Evolutionary conservation across 495 filamentous ascomycete species (phyloP), one percentile per base, ranked within the genome.

Genomic region (Darksidea phi): DNA sequence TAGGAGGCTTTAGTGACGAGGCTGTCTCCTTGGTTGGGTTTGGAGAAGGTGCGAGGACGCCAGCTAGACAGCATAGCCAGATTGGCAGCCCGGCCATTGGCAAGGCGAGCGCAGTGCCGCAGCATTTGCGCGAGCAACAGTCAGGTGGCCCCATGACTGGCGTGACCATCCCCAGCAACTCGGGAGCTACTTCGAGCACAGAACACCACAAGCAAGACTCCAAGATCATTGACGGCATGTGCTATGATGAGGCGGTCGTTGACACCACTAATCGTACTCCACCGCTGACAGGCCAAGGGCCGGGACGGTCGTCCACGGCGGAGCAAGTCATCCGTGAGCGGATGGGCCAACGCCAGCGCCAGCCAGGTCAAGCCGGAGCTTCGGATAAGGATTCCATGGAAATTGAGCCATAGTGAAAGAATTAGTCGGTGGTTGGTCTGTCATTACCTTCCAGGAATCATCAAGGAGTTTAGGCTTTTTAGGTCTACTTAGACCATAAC

Each of bases 1-100:
- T 87, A 18, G 85, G 89, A 59, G 87, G 85, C 63, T 83, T 91
- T 78, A 90, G 87, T 59, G 91, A 96, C 63, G 89, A 92, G 65
- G 83, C 82, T 5, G 88, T 84, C 0, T 87, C 83, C 66, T 75
- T 95, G 25, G 91, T 95, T 8, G 91, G 84, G 0, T 95, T 95
- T 59, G 91, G 91, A 49, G 91, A 95, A 70, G 90, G 89, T 7
- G 90, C 91, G 12, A 86, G 86, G 54, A 92, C 71, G 24, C 71
- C 70, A 4, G 71, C 69, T 23, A 48, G 72, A 51, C 63, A 57
- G 34, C 67, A 73, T 28, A 72, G 69, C 51, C 54, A 59, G 24
- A 43, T 69, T 54, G 68, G 67, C 12, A 71, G 63, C 53, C 73
- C 72, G 5, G 59, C 65, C 20, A 49, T 65, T 25, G 51, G 63